These are phyloP conservation scores for Thalia dealbata DNA, from an alignment of 176 grass and related monocot genomes.

Conservation along the genomic window DNA sequence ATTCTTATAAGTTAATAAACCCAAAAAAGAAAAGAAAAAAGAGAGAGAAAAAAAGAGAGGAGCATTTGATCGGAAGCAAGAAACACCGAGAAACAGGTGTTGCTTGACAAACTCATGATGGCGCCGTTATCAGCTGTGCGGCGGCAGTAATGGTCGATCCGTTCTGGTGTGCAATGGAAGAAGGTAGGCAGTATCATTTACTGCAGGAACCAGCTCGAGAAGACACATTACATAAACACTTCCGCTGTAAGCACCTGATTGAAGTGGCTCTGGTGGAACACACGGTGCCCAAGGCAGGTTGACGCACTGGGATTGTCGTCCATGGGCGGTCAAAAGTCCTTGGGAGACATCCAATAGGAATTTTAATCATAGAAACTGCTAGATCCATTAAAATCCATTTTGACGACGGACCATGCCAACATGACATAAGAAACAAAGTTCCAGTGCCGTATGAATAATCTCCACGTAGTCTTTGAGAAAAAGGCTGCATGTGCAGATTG, in stretches of 20 bases:
- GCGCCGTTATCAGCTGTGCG: background rate
- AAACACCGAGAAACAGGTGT: too few relatives aligned
- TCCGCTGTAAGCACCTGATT: background rate
- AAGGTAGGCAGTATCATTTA: background rate
- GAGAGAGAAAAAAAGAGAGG: too few relatives aligned
- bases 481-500: constrained; percentile 14
- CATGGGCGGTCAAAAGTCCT: too few relatives aligned
- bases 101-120: background rate
- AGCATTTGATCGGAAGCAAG: too few relatives aligned
- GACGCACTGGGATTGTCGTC: too few relatives aligned
- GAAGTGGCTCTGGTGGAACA: background rate
- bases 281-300: too few relatives aligned
- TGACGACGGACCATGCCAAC: constrained; percentile 15
- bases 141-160: background rate
- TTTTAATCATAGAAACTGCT: background rate
- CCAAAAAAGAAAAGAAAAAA: too few relatives aligned
- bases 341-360: too few relatives aligned
- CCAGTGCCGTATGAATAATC: constrained; percentile 25
- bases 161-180: background rate
- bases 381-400: constrained; percentile 17
- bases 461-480: constrained; percentile 15
- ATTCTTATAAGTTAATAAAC: too few relatives aligned
- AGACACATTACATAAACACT: background rate
- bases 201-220: too few relatives aligned
- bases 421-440: constrained; percentile 53